These are phyloP conservation scores for Polyrhizophydium stewartii DNA, from an alignment of 371 early-diverging fungal species.

Conservation along the genomic window DNA sequence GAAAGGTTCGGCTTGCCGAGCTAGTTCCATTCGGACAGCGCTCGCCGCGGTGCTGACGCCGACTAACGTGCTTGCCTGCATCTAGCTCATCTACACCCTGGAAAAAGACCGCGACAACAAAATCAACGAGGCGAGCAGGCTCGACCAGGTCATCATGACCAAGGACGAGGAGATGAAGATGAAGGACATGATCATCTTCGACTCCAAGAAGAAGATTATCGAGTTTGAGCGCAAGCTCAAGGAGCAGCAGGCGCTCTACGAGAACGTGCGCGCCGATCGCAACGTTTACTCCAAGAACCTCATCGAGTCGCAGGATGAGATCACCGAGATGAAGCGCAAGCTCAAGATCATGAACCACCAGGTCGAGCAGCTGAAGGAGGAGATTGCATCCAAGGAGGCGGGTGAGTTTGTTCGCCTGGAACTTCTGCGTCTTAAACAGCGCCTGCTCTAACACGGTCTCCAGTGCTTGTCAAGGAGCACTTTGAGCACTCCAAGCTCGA, in stretches of 20 bases:
- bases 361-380: constrained; percentile 49
- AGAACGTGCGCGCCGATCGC: constrained; percentile 46
- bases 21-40: no score
- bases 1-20: constrained; percentile 18
- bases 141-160: constrained; percentile 19
- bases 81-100: constrained; percentile 30
- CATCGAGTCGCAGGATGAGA: constrained; percentile 49
- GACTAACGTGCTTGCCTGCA: background rate
- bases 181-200: constrained; percentile 46
- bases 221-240: constrained; percentile 48
- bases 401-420: constrained; percentile 14
- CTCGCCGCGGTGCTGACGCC: background rate
- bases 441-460: background rate
- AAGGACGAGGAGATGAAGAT: constrained; percentile 41
- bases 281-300: constrained; percentile 51
- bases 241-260: constrained; percentile 50
- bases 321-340: constrained; percentile 50
- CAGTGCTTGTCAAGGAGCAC: constrained; percentile 42
- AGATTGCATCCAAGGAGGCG: constrained; percentile 35
- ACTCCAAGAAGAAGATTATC: constrained; percentile 39
- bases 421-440: no score
- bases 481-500: constrained; percentile 46
- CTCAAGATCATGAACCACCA: constrained; percentile 51
- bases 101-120: constrained; percentile 42
- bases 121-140: constrained; percentile 31